A percentile compares a stretch with the other conserved stretches of the same genome.
These are phyloP conservation scores for Schizosaccharomyces osmophilus DNA, from an alignment of 805 yeast species.

Conservation along the genomic window DNA sequence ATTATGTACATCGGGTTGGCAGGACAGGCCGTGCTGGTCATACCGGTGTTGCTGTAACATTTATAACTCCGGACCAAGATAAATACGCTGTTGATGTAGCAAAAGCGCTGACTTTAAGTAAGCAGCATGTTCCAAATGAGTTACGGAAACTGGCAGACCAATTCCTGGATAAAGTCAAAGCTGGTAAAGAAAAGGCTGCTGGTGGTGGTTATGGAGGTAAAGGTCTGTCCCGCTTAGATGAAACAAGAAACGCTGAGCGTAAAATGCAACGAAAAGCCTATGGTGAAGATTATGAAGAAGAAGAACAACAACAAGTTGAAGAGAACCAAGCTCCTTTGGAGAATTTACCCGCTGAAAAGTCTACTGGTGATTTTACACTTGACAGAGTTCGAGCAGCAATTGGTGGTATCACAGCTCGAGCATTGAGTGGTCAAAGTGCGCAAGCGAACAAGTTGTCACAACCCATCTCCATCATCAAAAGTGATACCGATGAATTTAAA, in stretches of 20 bases:
- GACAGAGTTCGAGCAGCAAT: conserved; percentile 4
- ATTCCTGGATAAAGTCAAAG: conserved; percentile 36
- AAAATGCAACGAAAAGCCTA: conserved; percentile 26
- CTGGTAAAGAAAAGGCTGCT: conserved; percentile 34
- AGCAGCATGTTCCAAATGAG: conserved; percentile 28
- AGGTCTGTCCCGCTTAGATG: conserved; percentile 60
- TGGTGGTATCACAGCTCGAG: conserved; percentile 7
- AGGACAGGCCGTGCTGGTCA: conserved; percentile 84
- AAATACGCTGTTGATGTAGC: conserved; percentile 44
- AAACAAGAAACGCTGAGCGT: conserved; percentile 27
- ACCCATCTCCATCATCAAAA: not conserved
- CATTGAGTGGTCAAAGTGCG: conserved; percentile 6
- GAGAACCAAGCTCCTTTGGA: conserved; percentile 3
- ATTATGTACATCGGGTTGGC: conserved; percentile 88
- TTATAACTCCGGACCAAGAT: conserved; percentile 37
- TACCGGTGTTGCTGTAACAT: conserved; percentile 50
- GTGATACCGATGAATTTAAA: conserved; percentile 28
- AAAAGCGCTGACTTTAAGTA: conserved; percentile 37
- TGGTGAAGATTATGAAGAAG: conserved; percentile 14
- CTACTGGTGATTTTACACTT: conserved; percentile 5
- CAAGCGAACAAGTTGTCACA: not conserved
- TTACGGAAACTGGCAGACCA: conserved; percentile 26
- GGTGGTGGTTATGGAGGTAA: conserved; percentile 80
- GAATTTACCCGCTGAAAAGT: conserved; percentile 4
- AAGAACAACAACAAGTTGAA: conserved; percentile 11